Percentiles rank a stretch among this genome's conserved stretches.
These are phyloP conservation scores for Ilyonectria mors-panacis DNA, from an alignment of 2,329 filamentous ascomycete genomes.

Conservation along the genomic window DNA sequence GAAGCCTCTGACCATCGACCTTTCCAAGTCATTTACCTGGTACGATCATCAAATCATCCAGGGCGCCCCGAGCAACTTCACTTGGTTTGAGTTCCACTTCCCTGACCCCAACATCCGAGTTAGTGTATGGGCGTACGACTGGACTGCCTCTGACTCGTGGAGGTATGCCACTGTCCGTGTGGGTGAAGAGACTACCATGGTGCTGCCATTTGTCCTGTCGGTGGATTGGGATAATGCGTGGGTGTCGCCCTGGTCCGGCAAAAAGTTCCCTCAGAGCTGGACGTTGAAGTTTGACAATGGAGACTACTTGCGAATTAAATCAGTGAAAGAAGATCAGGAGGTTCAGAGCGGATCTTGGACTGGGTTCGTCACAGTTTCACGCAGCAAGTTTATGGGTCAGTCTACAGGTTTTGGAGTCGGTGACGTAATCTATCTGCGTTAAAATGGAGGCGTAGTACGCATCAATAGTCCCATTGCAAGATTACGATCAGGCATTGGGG, in stretches of 20 bases:
- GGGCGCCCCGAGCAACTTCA: conserved; percentile 12
- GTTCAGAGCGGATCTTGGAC: conserved; percentile 10
- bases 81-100: conserved; percentile 20
- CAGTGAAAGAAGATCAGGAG: conserved; percentile 7
- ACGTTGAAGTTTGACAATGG: conserved; percentile 18
- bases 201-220: conserved; percentile 8
- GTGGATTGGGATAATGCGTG: conserved; percentile 11
- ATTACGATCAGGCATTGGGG: not conserved
- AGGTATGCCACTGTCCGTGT: conserved; percentile 17
- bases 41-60: conserved; percentile 20
- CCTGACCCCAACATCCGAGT: conserved; percentile 15
- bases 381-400: conserved; percentile 15
- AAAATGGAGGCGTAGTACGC: not conserved
- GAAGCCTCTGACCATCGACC: not conserved
- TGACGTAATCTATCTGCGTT: not conserved
- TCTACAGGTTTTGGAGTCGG: conserved; percentile 6
- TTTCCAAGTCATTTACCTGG: conserved; percentile 15
- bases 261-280: conserved; percentile 19
- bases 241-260: conserved; percentile 1
- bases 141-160: conserved; percentile 13
- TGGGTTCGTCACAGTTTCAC: conserved; percentile 1
- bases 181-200: conserved; percentile 16
- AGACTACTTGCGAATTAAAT: conserved; percentile 9
- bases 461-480: not conserved
- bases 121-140: conserved; percentile 24